A percentile compares a stretch with the other conserved stretches of the same genome.
Conservation (phyloP, 2,329 filamentous ascomycete species). For the Ophiostoma sp. region DNA sequence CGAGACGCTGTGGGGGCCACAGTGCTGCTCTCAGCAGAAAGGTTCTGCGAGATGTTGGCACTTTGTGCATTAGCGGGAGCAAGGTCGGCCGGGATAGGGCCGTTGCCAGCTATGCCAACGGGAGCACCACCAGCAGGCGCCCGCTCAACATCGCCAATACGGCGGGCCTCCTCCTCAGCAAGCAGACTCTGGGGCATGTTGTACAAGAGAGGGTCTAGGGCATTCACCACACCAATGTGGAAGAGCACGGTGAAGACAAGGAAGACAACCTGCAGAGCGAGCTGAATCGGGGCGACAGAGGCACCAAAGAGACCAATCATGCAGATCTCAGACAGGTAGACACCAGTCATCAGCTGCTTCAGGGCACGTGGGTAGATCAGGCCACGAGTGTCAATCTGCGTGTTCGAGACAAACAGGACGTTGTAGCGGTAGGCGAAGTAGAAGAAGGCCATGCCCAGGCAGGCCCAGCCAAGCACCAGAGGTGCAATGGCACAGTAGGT, state of each 20-base stretch:
- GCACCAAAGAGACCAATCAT: constrained; percentile 80
- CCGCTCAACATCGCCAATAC: constrained; percentile 32
- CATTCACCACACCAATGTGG: constrained; percentile 71
- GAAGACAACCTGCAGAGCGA: constrained; percentile 73
- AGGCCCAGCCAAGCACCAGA: constrained; percentile 79
- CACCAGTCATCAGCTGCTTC: constrained; percentile 79
- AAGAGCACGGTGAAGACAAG: constrained; percentile 74
- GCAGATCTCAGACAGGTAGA: constrained; percentile 79
- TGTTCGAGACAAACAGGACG: constrained; percentile 77
- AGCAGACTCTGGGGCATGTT: constrained; percentile 74
- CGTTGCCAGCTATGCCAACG: constrained; percentile 17
- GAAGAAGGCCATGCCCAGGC: constrained; percentile 74
- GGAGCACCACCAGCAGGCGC: constrained; percentile 22
- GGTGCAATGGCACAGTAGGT: constrained; percentile 84
- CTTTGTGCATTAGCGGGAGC: background rate
- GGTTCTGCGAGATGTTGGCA: constrained; percentile 30
- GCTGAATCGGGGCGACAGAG: constrained; percentile 63
- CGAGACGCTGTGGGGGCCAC: background rate
- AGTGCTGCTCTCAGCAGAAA: constrained; percentile 32
- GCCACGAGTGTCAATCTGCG: constrained; percentile 83
- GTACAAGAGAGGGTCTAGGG: constrained; percentile 72
- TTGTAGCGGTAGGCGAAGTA: constrained; percentile 89
- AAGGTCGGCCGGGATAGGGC: constrained; percentile 30
- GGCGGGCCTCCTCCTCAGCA: constrained; percentile 45
- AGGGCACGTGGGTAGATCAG: constrained; percentile 87